Conservation (phyloP, 2,329 filamentous ascomycete genomes). For the Furcasterigmium furcatum region DNA sequence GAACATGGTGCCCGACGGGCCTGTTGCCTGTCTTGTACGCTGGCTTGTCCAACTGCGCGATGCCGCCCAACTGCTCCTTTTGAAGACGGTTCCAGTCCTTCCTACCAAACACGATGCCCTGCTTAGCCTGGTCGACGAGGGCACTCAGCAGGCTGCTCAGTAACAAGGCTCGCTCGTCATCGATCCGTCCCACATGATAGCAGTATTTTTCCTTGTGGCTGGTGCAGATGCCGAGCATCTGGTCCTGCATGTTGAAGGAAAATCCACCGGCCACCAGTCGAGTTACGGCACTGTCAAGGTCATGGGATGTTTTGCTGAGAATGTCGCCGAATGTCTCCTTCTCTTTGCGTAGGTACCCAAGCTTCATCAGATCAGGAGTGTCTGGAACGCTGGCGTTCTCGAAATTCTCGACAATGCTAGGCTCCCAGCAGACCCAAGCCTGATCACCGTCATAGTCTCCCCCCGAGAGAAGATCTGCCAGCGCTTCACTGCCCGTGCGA, state of each 20-base stretch:
- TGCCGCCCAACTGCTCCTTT: conserved; percentile 16
- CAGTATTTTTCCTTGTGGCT: conserved; percentile 59
- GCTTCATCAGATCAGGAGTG: conserved; percentile 37
- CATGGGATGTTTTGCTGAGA: neutral
- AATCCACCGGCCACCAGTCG: conserved; percentile 53
- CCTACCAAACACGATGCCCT: conserved; percentile 46
- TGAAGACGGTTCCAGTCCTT: conserved; percentile 36
- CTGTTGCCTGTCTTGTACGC: conserved; percentile 36
- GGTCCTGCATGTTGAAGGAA: conserved; percentile 52
- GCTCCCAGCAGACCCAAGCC: conserved; percentile 78
- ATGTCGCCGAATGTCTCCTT: conserved; percentile 43
- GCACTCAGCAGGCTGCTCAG: conserved; percentile 50
- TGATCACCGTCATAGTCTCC: conserved; percentile 80
- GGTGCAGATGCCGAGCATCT: conserved; percentile 62
- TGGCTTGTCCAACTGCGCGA: conserved; percentile 27
- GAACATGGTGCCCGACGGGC: conserved; percentile 24
- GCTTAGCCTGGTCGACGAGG: conserved; percentile 56
- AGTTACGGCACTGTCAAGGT: conserved; percentile 22
- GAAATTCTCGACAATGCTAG: conserved; percentile 63
- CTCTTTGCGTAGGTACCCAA: conserved; percentile 48
- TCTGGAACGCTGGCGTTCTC: conserved; percentile 51
- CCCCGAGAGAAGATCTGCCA: conserved; percentile 70
- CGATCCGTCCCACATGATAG: conserved; percentile 54
- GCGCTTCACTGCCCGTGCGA: conserved; percentile 52
- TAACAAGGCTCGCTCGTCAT: conserved; percentile 34